Conservation (phyloP, 192 early-diverging fungal genomes). For the Tieghemiomyces parasiticus region DNA sequence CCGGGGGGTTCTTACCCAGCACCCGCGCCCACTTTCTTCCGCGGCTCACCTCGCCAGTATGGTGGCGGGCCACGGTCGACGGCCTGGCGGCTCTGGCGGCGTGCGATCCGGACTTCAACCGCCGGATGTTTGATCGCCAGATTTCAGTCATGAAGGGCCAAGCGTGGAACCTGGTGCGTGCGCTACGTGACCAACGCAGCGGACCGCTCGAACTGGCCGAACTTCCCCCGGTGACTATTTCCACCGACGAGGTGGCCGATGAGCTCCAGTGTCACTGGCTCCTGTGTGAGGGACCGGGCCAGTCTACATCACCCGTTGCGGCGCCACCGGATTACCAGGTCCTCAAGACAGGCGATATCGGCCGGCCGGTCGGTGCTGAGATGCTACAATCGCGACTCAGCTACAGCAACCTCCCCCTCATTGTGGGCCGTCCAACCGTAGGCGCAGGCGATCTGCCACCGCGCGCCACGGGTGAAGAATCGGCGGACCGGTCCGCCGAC, state of each 20-base stretch:
- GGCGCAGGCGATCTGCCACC: too few relatives aligned
- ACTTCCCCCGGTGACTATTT: conserved; percentile 27
- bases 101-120: conserved; percentile 63
- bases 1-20: conserved; percentile 46
- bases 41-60: conserved; percentile 44
- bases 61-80: conserved; percentile 67
- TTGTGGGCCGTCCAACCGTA: too few relatives aligned
- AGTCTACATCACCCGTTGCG: too few relatives aligned
- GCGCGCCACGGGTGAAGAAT: too few relatives aligned
- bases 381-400: too few relatives aligned
- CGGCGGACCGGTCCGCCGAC: too few relatives aligned
- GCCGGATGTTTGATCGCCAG: conserved; percentile 66
- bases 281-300: too few relatives aligned
- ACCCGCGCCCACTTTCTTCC: conserved; percentile 52
- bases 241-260: conserved; percentile 27
- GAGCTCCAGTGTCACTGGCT: background rate
- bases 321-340: too few relatives aligned
- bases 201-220: conserved; percentile 36
- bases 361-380: too few relatives aligned
- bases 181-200: conserved; percentile 35
- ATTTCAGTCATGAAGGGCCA: conserved; percentile 74
- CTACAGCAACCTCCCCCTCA: too few relatives aligned
- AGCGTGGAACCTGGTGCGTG: conserved; percentile 68
- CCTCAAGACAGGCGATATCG: too few relatives aligned
- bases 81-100: conserved; percentile 48